Evolutionary conservation across 495 filamentous ascomycete genomes (phyloP), one percentile per base, ranked within the genome.

Genomic region (Penicillium alfredii): DNA sequence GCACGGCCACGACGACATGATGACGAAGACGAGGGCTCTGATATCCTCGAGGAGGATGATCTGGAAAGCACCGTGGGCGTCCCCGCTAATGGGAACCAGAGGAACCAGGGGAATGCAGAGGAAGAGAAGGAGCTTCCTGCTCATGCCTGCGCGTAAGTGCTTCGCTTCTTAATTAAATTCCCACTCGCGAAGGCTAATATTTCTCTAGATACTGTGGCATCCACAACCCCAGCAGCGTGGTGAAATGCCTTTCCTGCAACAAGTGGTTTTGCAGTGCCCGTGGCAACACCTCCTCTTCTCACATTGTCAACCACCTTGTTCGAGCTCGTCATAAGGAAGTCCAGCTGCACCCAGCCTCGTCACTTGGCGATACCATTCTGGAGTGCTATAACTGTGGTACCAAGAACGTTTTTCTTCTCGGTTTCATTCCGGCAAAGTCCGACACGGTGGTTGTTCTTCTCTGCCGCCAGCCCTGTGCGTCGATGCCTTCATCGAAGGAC

Each of bases 201-300:
- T 42, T 49, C 17, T 35, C 12, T 49, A 94, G 87, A 32, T 98
- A 99, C 60, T 99, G 92, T 54, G 92, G 92, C 36, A 99, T 99
- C 44, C 92, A 99, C 61, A 93, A 92, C 42, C 78, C 90, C 8
- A 81, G 83, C 55, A 89, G 87, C 45, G 93, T 97, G 35, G 92
- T 97, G 35, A 96, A 94, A 63, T 99, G 92, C 56, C 73, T 99
- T 34, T 73, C 82, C 32, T 99, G 92, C 64, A 87, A 76, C 68
- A 99, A 99, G 55, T 99, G 92, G 92, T 99, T 99, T 59, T 99
- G 92, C 67, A 97, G 92, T 58, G 88, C 92, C 32, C 84, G 90
- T 58, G 90, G 92, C 35, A 99, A 96, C 59, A 88, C 88, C 22
- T 93, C 84, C 24, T 95, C 90, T 11, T 95, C 92, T 4, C 92